A percentile compares a stretch with the other conserved stretches of the same genome.
phyloP scores from a whole-genome alignment of 2,329 filamentous ascomycete genomes.

The Fusarium pseudonygamai region DNA sequence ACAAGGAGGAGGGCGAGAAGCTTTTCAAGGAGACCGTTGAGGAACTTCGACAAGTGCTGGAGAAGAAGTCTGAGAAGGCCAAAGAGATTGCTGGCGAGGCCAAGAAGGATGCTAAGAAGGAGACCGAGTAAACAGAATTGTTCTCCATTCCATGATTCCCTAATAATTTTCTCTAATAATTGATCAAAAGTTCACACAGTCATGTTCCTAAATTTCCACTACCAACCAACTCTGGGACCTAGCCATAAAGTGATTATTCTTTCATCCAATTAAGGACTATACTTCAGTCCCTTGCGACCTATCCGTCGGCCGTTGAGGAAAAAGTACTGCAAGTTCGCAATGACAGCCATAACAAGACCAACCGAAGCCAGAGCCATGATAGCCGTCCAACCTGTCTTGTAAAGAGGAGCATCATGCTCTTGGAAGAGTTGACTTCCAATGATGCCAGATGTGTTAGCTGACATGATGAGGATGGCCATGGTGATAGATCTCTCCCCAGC shows the following conservation, averaged over 20 bases:
- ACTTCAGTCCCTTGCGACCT: slow-evolving; percentile 19
- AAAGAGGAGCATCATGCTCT: slow-evolving; percentile 43
- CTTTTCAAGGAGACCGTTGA: slow-evolving; percentile 74
- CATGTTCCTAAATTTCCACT: neutral
- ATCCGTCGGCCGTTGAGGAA: slow-evolving; percentile 51
- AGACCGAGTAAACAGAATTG: slow-evolving; percentile 49
- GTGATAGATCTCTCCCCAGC: slow-evolving; percentile 46
- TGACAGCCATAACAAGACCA: slow-evolving; percentile 30
- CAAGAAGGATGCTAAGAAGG: slow-evolving; percentile 60
- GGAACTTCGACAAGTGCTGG: slow-evolving; percentile 71
- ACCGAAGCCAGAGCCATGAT: slow-evolving; percentile 40
- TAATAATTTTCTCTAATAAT: slow-evolving; percentile 23
- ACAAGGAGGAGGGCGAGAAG: slow-evolving; percentile 75
- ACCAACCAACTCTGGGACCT: neutral
- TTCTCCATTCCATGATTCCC: slow-evolving; percentile 11
- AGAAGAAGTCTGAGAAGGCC: slow-evolving; percentile 65
- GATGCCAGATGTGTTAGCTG: slow-evolving; percentile 45
- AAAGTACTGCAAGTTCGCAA: slow-evolving; percentile 45
- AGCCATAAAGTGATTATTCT: neutral
- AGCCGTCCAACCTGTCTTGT: slow-evolving; percentile 43
- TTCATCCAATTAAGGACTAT: slow-evolving; percentile 8
- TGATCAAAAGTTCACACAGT: slow-evolving; percentile 9
- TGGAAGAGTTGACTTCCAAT: slow-evolving; percentile 46
- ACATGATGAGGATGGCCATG: slow-evolving; percentile 48
- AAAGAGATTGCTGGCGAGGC: slow-evolving; percentile 67